Percentiles rank a stretch among this genome's conserved stretches.
Conservation (phyloP, 2,329 filamentous ascomycete species). For the Hymenoscyphus fraxineus region DNA sequence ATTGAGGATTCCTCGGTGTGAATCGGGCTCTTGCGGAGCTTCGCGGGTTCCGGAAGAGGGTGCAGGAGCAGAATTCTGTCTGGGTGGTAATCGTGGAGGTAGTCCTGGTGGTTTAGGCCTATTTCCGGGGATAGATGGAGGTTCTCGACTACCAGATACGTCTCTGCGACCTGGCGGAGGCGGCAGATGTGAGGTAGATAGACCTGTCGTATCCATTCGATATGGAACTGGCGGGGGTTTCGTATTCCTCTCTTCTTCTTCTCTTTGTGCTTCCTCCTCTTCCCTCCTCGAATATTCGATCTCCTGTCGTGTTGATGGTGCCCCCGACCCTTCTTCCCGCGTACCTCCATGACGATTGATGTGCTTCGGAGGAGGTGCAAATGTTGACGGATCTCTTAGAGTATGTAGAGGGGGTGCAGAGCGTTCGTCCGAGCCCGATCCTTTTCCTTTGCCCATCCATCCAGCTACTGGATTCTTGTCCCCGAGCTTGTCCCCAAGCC, state of each 20-base stretch:
- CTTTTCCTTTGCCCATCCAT: conserved; percentile 34
- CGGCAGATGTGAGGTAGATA: conserved; percentile 55
- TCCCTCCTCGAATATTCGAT: conserved; percentile 32
- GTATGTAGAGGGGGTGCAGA: conserved; percentile 49
- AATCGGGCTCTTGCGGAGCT: conserved; percentile 25
- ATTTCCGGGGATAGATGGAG: conserved; percentile 17
- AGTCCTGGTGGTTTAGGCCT: conserved; percentile 38
- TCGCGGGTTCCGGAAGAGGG: conserved; percentile 38
- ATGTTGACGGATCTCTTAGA: conserved; percentile 60
- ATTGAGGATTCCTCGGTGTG: conserved; percentile 34
- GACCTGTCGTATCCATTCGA: conserved; percentile 56
- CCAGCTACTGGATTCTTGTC: conserved; percentile 35
- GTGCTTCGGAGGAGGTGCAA: conserved; percentile 64
- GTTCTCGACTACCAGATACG: conserved; percentile 30
- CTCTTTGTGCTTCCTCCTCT: conserved; percentile 26
- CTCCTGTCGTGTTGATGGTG: conserved; percentile 40
- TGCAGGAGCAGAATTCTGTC: conserved; percentile 37
- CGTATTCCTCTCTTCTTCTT: conserved; percentile 29
- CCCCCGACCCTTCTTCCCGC: conserved; percentile 38
- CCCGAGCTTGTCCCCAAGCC: conserved; percentile 41
- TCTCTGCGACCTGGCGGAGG: conserved; percentile 51
- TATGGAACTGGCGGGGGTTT: conserved; percentile 54
- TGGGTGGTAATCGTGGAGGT: conserved; percentile 57
- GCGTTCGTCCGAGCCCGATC: conserved; percentile 27
- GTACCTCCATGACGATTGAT: conserved; percentile 31